Evolutionary conservation across 805 yeast genomes (phyloP), one percentile per base, ranked within the genome.

Genomic region (Myxozyma geophila): DNA sequence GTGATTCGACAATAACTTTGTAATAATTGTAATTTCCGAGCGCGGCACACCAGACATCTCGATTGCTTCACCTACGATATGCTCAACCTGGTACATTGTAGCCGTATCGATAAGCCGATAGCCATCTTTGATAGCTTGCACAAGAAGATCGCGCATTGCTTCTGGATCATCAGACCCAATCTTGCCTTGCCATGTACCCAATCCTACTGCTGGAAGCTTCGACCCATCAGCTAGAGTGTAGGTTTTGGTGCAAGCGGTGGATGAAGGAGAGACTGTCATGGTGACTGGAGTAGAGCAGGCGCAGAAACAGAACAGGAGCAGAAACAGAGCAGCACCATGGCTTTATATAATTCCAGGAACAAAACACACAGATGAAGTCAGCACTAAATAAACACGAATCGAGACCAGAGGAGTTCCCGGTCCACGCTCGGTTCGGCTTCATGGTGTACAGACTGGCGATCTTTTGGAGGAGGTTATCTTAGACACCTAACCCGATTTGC

Each of bases 61-160:
- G 58, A 72, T 62, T 2, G 69, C 72, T 5, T 28, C 59, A 2
- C 96, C 92, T n/a, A 87, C 87, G 66, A 82, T 85, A 19, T 74
- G 78, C 74, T 90, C 96, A 72, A 86, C 87, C 2, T 82, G 83
- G 73, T 89, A 89, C 64, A 46, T 44, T 43, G 52, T 83, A 39
- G 96, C 96, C 28, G 90, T 84, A 75, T 89, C 96, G 68, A 90
- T 87, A 75, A 89, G 96, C 69, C 84, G 82, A 78, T 88, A 88
- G 36, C 93, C 93, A 7, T 79, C 77, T 71, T 84, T 80, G 64
- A 87, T 77, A 13, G 92, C 92, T 13, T 54, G 9, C 10, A 19
- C 50, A 35, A 54, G 21, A 1, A 19, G 21, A 21, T 40, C 80
- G 52, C 74, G 71, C 68, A 86, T 76, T 9, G 95, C 56, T 21